Evolutionary conservation across 108 stramenopile genomes (phyloP).

Genomic region (Discostella pseudostelligera): DNA sequence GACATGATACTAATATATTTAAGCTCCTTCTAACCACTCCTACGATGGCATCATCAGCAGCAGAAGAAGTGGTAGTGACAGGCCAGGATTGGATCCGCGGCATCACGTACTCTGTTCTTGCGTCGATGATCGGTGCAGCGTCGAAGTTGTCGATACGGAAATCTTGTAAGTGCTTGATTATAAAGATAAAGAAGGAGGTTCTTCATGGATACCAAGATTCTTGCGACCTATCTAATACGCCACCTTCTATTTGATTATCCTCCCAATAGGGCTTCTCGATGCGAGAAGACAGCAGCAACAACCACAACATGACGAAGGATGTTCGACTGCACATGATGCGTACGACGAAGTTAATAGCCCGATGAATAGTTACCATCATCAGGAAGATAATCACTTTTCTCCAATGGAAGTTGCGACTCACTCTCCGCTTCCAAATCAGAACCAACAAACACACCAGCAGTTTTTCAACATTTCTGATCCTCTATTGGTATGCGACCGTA

Average conservation of each 20-base stretch:
- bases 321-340: neutral
- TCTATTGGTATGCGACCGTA: neutral
- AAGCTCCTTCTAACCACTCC: too few species aligned
- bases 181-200: too few species aligned
- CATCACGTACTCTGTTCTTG: slow-evolving; percentile 63
- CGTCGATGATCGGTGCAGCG: slow-evolving; percentile 75
- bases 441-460: slow-evolving; percentile 1
- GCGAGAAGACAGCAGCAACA: slow-evolving; percentile 4
- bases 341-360: neutral
- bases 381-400: neutral
- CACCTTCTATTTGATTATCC: neutral
- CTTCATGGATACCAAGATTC: too few species aligned
- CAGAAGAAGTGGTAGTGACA: slow-evolving; percentile 17
- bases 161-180: slow-evolving; percentile 42
- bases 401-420: slow-evolving; percentile 4
- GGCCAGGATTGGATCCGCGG: slow-evolving; percentile 75
- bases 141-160: slow-evolving; percentile 83
- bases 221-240: neutral
- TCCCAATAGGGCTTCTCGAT: slow-evolving; percentile 22
- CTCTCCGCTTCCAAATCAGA: neutral
- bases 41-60: neutral
- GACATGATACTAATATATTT: too few species aligned
- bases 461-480: neutral
- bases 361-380: neutral
- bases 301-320: neutral